A percentile compares a stretch with the other conserved stretches of the same genome.
These are phyloP conservation scores for Agarophyton chilense DNA, from an alignment of 23 red algal species.

Conservation along the genomic window DNA sequence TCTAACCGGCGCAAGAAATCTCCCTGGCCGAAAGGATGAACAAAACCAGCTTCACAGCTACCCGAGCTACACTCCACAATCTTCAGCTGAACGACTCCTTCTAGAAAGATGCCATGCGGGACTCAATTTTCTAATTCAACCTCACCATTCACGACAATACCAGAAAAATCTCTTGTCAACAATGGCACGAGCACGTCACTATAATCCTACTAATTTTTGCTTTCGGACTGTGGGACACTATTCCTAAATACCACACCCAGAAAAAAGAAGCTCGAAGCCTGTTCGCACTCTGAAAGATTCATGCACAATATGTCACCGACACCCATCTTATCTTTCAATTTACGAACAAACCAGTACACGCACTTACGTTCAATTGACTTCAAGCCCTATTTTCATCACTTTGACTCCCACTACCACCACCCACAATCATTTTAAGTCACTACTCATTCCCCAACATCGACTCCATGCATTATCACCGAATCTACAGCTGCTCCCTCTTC, in stretches of 20 bases:
- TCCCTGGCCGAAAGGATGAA: constrained; percentile 18
- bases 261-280: constrained; percentile 10
- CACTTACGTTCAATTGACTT: background rate
- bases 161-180: background rate
- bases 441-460: background rate
- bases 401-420: background rate
- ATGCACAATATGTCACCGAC: background rate
- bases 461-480: background rate
- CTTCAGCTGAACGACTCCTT: constrained; percentile 13
- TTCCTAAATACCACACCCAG: background rate
- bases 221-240: background rate
- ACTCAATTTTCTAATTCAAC: background rate
- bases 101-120: constrained; percentile 12
- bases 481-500: background rate
- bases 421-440: background rate
- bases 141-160: background rate
- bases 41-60: background rate
- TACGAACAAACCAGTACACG: constrained; percentile 1
- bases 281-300: background rate
- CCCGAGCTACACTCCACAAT: background rate
- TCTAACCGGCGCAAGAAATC: constrained; percentile 5
- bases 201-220: background rate
- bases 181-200: background rate
- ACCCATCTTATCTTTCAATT: background rate
- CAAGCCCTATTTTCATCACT: background rate